Base-by-base conservation (phyloP, 495 filamentous ascomycete genomes). In the Penicillium salamii region DNA sequence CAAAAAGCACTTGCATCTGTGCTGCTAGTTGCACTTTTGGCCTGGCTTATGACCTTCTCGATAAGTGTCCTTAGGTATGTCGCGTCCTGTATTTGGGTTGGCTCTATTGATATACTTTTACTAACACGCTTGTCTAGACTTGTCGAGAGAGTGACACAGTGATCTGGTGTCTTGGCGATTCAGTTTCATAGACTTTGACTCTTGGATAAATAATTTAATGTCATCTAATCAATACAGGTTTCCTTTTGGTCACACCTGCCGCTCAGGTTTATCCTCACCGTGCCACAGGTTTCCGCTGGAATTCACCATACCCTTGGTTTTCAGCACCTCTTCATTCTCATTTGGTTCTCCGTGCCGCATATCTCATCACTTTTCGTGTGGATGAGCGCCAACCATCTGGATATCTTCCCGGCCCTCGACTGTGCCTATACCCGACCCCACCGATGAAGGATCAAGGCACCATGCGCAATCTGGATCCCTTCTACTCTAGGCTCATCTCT, bases 1-100 rank as follows among this genome's bases (percentile, higher is more conserved):
- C 88, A 95, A 58, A 85, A 86, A 61, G 85, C 89, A 12, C 73
- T 98, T 45, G 83, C 87, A 17, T 86, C 81, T 5, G 87, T 95
- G 47, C 78, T 96, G 31, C 74, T 96, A 38, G 76, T 98, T 41
- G 89, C 89, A 2, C 68, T 97, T 45, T 74, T 95, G 45, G 87
- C 89, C 21, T 98, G 93, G 93, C 81, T 91, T 46, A 76, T 85
- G 59, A 97, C 91, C 8, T 96, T 98, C 69, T 77, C 83, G 26
- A 83, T 97, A 26, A 95, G 87, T 69, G 87, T 95, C 26, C 86
- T 96, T 53, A 83, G 91, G 82, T 88, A 67, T 58, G 41, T 21
- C 12, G 7, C 15, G n/a, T 31, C 18, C 7, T n/a, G n/a, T n/a
- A n/a, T n/a, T n/a, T n/a, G n/a, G n/a, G n/a, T n/a, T n/a, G n/a